These are phyloP conservation scores for Boletellus ananas DNA, from an alignment of 768 basidiomycete genomes.

Conservation along the genomic window DNA sequence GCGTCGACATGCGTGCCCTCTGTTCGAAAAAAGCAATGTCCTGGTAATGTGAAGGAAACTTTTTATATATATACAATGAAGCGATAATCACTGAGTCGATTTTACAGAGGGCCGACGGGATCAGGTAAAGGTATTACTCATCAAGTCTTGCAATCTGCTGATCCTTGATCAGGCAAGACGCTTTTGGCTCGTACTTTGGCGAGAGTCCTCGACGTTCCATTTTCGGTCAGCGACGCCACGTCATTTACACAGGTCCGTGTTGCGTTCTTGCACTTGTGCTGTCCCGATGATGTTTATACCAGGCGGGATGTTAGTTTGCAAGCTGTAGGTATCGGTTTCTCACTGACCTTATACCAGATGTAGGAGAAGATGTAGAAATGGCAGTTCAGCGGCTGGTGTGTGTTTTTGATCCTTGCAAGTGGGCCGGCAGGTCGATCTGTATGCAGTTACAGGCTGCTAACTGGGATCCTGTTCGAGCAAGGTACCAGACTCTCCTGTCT, in stretches of 20 bases:
- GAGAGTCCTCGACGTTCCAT: slow-evolving; percentile 86
- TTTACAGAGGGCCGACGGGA: slow-evolving; percentile 73
- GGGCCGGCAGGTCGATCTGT: not conserved
- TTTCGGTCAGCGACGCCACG: slow-evolving; percentile 91
- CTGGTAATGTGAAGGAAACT: slow-evolving; percentile 67
- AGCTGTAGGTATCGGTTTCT: not conserved
- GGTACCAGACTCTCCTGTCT: slow-evolving; percentile 39
- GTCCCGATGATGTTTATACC: slow-evolving; percentile 10
- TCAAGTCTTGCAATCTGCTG: not conserved
- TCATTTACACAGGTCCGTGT: slow-evolving; percentile 79
- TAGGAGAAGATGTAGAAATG: slow-evolving; percentile 96
- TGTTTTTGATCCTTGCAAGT: not conserved
- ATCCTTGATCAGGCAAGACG: slow-evolving; percentile 65
- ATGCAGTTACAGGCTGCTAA: slow-evolving; percentile 81
- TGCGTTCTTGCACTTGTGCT: not conserved
- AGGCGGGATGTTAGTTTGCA: slow-evolving; percentile 69
- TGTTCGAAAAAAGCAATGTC: slow-evolving; percentile 96
- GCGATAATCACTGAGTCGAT: slow-evolving; percentile 5
- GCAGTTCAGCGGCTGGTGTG: slow-evolving; percentile 78
- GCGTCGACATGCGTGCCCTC: slow-evolving; percentile 43
- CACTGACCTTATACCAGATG: slow-evolving; percentile 49
- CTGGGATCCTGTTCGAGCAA: slow-evolving; percentile 82
- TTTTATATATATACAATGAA: not conserved
- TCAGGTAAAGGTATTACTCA: slow-evolving; percentile 52
- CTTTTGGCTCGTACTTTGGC: slow-evolving; percentile 90